Evolutionary conservation across 768 basidiomycete genomes (phyloP), one percentile per base, ranked within the genome.

Genomic region (Tremella yokohamensis): DNA sequence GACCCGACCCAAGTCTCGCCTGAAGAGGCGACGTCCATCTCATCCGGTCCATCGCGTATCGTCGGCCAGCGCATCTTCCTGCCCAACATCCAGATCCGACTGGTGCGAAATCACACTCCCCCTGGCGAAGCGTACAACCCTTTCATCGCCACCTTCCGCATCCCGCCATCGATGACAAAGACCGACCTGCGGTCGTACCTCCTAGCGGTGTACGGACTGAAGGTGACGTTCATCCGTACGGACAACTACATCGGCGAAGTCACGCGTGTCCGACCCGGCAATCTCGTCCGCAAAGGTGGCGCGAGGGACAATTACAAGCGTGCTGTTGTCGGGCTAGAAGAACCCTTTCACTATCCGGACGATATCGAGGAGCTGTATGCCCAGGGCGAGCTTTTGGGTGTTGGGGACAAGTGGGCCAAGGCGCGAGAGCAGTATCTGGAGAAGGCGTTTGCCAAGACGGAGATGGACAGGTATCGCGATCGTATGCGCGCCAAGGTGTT

Each of bases 151-250:
- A 97, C 92, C 2, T 94, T 97, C 80, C 88, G 90, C 55, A 82
- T 94, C 40, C 87, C 90, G 18, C 73, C n/a, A 83, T 87, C 84
- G 42, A 81, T 93, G 77, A 96, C 91, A 42, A 97, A 97, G 78
- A 89, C 87, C 56, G 92, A 97, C 78, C 79, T 97, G 38, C 86
- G 90, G 40, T 87, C 87, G 0, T 91, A 94, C 73, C 83, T 97
- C 48, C 78, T 79, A 52, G 82, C 90, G 34, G 83, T 87, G n/a
- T 97, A 97, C 66, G 88, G 89, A 60, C 85, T 97, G 47, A 80
- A 85, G 69, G 87, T 88, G 58, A 94, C 91, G 7, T 96, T 93
- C 76, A 90, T 97, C 61, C 89, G 92, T 52, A 97, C 92, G n/a
- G 88, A 89, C 80, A 89, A 88, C 79, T 90, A 90, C 68, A 79